Conservation (phyloP, 768 basidiomycete species). For the Trametes cingulata region DNA sequence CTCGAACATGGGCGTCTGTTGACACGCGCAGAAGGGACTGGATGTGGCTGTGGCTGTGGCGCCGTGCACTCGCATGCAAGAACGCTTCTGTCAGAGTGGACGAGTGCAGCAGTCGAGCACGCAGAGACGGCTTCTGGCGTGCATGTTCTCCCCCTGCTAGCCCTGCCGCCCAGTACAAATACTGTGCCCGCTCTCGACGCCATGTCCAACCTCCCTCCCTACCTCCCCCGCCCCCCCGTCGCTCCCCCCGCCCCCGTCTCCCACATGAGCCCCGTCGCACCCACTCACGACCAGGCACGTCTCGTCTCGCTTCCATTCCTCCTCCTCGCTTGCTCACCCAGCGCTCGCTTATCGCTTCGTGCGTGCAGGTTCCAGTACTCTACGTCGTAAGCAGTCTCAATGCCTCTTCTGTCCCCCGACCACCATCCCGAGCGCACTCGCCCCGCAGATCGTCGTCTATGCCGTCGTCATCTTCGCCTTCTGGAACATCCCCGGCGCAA, state of each 20-base stretch:
- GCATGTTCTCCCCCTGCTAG: constrained; percentile 4
- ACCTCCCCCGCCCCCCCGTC: constrained; percentile 37
- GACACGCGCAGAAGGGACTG: constrained; percentile 11
- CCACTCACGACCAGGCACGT: constrained; percentile 72
- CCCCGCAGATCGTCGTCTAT: constrained; percentile 73
- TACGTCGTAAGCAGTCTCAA: constrained; percentile 60
- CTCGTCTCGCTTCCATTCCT: constrained; percentile 18
- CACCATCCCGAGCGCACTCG: not conserved
- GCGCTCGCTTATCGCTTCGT: constrained; percentile 3
- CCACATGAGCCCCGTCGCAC: constrained; percentile 49
- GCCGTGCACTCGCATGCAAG: not conserved
- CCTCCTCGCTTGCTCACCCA: constrained; percentile 21
- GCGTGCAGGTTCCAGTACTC: constrained; percentile 63
- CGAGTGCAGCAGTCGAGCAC: not conserved
- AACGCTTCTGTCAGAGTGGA: not conserved
- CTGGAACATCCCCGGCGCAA: constrained; percentile 83
- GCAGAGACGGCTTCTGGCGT: constrained; percentile 7
- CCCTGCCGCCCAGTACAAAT: constrained; percentile 21
- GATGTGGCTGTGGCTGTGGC: constrained; percentile 1
- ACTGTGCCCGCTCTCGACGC: constrained; percentile 8
- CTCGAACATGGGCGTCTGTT: constrained; percentile 16
- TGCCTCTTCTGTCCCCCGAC: not conserved
- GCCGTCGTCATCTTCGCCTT: constrained; percentile 84
- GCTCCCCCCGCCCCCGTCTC: constrained; percentile 31
- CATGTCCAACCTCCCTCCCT: constrained; percentile 33